These are phyloP conservation scores for Cicer judaicum DNA, from an alignment of 306 rosid species.

Conservation along the genomic window DNA sequence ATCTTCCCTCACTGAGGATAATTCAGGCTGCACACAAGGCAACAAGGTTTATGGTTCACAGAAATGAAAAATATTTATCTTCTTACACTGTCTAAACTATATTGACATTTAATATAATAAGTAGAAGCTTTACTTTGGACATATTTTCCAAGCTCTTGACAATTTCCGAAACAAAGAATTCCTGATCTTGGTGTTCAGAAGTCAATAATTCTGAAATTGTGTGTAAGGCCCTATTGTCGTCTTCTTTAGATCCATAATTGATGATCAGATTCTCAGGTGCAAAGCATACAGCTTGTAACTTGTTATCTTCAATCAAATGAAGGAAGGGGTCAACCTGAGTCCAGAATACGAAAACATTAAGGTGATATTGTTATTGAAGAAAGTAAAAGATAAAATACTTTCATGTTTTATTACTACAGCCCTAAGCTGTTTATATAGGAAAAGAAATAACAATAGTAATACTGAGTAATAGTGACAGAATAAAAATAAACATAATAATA, in stretches of 20 bases:
- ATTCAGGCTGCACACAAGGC: conserved; percentile 60
- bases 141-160: conserved; percentile 61
- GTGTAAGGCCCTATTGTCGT: conserved; percentile 60
- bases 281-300: conserved; percentile 62
- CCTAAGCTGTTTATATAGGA: no score
- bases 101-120: conserved; percentile 13
- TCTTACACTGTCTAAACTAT: not conserved
- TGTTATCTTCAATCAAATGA: conserved; percentile 63
- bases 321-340: conserved; percentile 84
- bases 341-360: conserved; percentile 26
- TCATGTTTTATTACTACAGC: no score
- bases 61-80: conserved; percentile 1
- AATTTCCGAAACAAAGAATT: conserved; percentile 65
- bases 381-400: no score
- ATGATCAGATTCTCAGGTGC: conserved; percentile 48
- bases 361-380: not conserved
- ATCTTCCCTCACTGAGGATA: conserved; percentile 62
- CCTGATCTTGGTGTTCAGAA: conserved; percentile 56
- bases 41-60: conserved; percentile 21
- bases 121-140: conserved; percentile 58
- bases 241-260: conserved; percentile 76
- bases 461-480: no score
- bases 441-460: no score
- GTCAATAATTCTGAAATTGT: conserved; percentile 57
- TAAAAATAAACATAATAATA: no score